A percentile compares a stretch with the other conserved stretches of the same genome.
These are phyloP conservation scores for Zygoascus sp. DNA, from an alignment of 1,139 yeast species.

Conservation along the genomic window DNA sequence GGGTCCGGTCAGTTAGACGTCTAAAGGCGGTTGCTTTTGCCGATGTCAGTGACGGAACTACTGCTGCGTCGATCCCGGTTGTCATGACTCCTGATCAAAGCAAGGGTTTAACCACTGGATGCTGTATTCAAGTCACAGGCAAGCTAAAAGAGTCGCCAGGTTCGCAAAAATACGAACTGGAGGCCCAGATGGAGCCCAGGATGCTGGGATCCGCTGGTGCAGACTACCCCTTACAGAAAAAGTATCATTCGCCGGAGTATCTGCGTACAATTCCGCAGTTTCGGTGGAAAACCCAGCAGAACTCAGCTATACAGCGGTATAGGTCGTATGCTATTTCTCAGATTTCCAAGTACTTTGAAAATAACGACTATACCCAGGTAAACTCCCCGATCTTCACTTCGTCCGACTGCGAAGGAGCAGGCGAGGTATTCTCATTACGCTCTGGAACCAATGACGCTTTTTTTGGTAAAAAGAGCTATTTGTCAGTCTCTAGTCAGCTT, in stretches of 20 bases:
- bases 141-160: conserved; percentile 30
- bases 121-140: conserved; percentile 45
- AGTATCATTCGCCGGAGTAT: conserved; percentile 59
- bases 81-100: conserved; percentile 39
- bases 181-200: conserved; percentile 32
- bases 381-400: conserved; percentile 82
- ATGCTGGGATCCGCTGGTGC: conserved; percentile 47
- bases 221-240: conserved; percentile 79
- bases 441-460: conserved; percentile 37
- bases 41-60: conserved; percentile 75
- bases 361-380: conserved; percentile 59
- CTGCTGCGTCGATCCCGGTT: conserved; percentile 51
- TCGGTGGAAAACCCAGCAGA: conserved; percentile 66
- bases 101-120: conserved; percentile 40
- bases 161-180: conserved; percentile 45
- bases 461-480: conserved; percentile 59
- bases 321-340: conserved; percentile 62
- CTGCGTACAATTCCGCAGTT: conserved; percentile 69
- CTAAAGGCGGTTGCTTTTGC: conserved; percentile 76
- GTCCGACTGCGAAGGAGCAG: conserved; percentile 97
- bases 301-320: conserved; percentile 64
- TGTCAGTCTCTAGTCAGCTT: conserved; percentile 89
- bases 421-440: conserved; percentile 66
- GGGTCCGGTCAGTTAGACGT: conserved; percentile 66
- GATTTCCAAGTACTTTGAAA: conserved; percentile 52